phyloP scores from a whole-genome alignment of 805 yeast genomes.

The Isabelozyma rhagii region DNA sequence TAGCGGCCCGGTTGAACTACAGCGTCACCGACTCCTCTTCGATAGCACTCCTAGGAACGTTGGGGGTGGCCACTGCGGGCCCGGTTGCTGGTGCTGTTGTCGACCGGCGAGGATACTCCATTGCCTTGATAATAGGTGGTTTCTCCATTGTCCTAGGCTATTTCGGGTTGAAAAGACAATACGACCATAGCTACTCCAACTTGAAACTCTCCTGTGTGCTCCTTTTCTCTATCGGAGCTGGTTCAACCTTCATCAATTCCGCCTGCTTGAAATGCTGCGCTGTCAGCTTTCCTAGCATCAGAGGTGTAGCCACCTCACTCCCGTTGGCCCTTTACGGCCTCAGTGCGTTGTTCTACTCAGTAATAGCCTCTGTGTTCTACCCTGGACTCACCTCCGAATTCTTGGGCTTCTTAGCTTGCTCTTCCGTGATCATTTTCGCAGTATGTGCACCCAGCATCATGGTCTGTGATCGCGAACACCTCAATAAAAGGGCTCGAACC shows the following conservation, averaged over 20 bases:
- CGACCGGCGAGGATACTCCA: constrained; percentile 58
- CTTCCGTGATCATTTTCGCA: constrained; percentile 38
- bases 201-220: constrained; percentile 43
- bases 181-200: constrained; percentile 33
- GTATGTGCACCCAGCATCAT: constrained; percentile 48
- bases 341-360: constrained; percentile 66
- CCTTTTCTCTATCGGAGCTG: constrained; percentile 58
- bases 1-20: constrained; percentile 55
- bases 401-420: constrained; percentile 43
- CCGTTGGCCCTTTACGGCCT: constrained; percentile 75
- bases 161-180: constrained; percentile 51
- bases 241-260: constrained; percentile 63
- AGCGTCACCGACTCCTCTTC: constrained; percentile 60
- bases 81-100: constrained; percentile 67
- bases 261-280: constrained; percentile 75
- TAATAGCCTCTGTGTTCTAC: constrained; percentile 48
- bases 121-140: constrained; percentile 52
- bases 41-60: constrained; percentile 64
- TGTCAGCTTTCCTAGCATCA: constrained; percentile 57
- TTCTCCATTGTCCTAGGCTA: constrained; percentile 52
- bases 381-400: constrained; percentile 60
- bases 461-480: constrained; percentile 34
- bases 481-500: constrained; percentile 3
- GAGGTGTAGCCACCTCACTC: constrained; percentile 74
- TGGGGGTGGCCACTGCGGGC: constrained; percentile 63